Base-by-base conservation (phyloP, 306 rosid genomes). In the Pyrus betulifolia region DNA sequence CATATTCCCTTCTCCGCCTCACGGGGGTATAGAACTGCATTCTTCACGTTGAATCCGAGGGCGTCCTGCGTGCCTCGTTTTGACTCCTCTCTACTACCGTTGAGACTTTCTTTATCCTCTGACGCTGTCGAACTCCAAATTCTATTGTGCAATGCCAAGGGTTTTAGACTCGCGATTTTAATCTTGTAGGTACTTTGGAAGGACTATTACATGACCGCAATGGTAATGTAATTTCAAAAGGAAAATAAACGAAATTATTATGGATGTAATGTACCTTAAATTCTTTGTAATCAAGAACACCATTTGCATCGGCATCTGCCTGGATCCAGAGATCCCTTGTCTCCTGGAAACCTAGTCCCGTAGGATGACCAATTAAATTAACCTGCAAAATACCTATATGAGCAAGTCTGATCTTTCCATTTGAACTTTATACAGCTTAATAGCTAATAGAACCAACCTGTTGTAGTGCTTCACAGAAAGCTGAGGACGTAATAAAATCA, bases 1-100 rank as follows among this genome's bases (percentile, higher is more conserved):
- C 97, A 93, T 21, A 28, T 71, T 72, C 97, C 98, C 79, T 69
- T 86, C 89, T 93, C 98, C 38, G 79, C 91, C 87, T 93, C 97
- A 17, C 83, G 80, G 1, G 97, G 98, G 74, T 74, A 87, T 6
- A 94, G 73, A 80, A 76, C 86, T 13, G 96, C 98, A 15, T 76
- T 85, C 88, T 86, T 88, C 89, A 91, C 97, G 22, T 86, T 80
- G 63, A 91, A 91, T 44, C 97, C 98, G 49, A 87, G 69, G 66
- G 87, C 78, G 4, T 76, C 88, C 35, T 80, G 76, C 1, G 51
- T 71, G 11, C 74, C 84, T 57, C 44, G 46, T 49, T 81, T 74
- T 8, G 74, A 68, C 40, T 81, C 80, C 19, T 84, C 81, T 49
- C 74, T 27, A 52, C 69, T 81, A 6, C 72, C 86, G 35, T 67